These are phyloP conservation scores for Podosphaera aphanis DNA, from an alignment of 2,329 filamentous ascomycete genomes.

Conservation along the genomic window DNA sequence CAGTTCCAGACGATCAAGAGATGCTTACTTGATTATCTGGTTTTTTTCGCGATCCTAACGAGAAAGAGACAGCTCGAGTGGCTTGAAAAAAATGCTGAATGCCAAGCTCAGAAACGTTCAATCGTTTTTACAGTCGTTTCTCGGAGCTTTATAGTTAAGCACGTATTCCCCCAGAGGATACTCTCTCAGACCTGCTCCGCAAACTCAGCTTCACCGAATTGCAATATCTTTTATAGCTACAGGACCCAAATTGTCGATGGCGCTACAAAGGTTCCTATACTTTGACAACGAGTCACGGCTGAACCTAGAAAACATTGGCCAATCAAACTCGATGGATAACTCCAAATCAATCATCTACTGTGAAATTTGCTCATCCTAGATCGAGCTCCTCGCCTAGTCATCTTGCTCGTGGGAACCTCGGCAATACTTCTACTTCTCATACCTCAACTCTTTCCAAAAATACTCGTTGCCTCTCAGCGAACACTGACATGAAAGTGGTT, in stretches of 20 bases:
- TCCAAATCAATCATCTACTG: too few species aligned
- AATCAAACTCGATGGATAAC: too few species aligned
- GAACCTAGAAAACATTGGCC: too few species aligned
- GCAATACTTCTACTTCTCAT: too few species aligned
- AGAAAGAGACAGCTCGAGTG: not conserved
- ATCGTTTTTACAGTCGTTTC: not conserved
- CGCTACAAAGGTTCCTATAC: not conserved
- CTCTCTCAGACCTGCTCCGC: not conserved
- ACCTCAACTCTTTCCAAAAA: too few species aligned
- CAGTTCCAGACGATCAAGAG: not conserved
- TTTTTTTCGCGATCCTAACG: not conserved
- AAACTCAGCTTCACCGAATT: not conserved
- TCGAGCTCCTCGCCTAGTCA: too few species aligned
- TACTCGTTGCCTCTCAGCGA: too few species aligned
- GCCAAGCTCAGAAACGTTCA: not conserved
- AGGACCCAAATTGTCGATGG: too few species aligned
- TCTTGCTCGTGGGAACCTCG: too few species aligned
- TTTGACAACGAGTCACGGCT: not conserved
- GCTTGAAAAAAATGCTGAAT: not conserved
- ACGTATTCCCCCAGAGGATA: not conserved
- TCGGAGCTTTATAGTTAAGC: not conserved
- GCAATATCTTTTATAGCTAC: not conserved
- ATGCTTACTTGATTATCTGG: not conserved
- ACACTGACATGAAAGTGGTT: too few species aligned
- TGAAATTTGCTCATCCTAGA: too few species aligned